Base-by-base conservation (phyloP, 1,284 basidiomycete species). In the Ceratobasidium papillatum region DNA sequence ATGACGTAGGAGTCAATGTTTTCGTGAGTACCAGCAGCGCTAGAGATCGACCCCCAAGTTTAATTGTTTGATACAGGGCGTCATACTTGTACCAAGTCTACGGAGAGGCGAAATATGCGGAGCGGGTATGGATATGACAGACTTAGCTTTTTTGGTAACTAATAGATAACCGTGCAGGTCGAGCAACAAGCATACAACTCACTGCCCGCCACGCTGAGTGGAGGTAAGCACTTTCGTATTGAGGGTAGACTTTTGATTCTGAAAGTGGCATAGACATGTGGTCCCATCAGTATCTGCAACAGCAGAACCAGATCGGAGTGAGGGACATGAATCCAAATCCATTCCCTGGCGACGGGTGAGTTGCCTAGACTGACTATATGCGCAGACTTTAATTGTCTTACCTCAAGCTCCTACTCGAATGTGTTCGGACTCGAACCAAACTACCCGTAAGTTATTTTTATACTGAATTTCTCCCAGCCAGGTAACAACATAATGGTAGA, bases 171-270 rank as follows among this genome's bases (percentile, higher is more conserved):
- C 27, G 19, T 17, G 11, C 74, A 87, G 86, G 87, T 87, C 19
- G 88, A 89, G 78, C 82, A 86, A 43, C 88, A 88, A 77, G 83
- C 87, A 0, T 88, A 88, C 80, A 88, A 89, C 77, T 87, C 87
- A 2, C 82, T 89, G 41, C 87, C 87, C 12, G 87, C 86, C 1
- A 86, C 85, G 0, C 77, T 88, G 43, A 88, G 86, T 7, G 86
- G 86, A 82, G 84, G 87, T 81, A 71, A 11, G 81, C 27, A 27
- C 5, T 1, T 1, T 11, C 22, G 2, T n/a, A 45, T 47, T 49
- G 1, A 3, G 14, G n/a, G 51, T 62, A 8, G 38, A 27, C 12
- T 7, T 8, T 34, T n/a, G 36, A 34, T 17, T 2, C 56, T 34
- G 38, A 2, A 12, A 19, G 0, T 1, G 7, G 4, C 36, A 14